phyloP scores from a whole-genome alignment of 805 yeast genomes.

The Saccharomycopsis amapae region DNA sequence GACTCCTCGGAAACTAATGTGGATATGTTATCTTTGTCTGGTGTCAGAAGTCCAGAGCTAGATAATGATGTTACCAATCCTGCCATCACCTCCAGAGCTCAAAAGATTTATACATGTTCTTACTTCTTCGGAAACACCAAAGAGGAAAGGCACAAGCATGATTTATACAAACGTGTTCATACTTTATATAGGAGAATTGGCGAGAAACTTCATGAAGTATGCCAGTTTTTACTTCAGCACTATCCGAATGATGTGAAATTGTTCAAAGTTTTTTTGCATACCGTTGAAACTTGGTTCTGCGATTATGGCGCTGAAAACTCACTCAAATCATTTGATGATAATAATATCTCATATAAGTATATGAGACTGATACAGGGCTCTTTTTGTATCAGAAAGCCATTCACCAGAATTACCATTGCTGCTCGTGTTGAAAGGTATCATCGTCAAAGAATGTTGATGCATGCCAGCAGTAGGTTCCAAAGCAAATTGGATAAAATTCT shows the following conservation, averaged over 20 bases:
- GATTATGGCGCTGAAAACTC: slow-evolving; percentile 73
- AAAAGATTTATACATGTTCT: slow-evolving; percentile 55
- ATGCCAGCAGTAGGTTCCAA: slow-evolving; percentile 66
- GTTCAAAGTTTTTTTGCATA: slow-evolving; percentile 53
- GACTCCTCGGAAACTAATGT: slow-evolving; percentile 4
- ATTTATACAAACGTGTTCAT: slow-evolving; percentile 49
- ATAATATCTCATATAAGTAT: slow-evolving; percentile 47
- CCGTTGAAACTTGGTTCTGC: slow-evolving; percentile 67
- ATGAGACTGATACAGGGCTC: slow-evolving; percentile 55
- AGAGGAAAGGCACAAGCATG: slow-evolving; percentile 36
- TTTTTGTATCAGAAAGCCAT: slow-evolving; percentile 57
- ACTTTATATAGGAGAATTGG: slow-evolving; percentile 55
- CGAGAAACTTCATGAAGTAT: slow-evolving; percentile 51
- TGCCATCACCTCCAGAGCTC: slow-evolving; percentile 48
- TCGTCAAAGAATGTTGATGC: slow-evolving; percentile 61
- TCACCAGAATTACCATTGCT: slow-evolving; percentile 72
- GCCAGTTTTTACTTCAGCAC: slow-evolving; percentile 38
- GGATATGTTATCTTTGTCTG: not conserved
- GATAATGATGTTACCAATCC: slow-evolving; percentile 42
- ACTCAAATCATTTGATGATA: slow-evolving; percentile 46
- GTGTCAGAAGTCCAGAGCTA: slow-evolving; percentile 29
- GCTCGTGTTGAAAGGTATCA: slow-evolving; percentile 69
- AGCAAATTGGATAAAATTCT: slow-evolving; percentile 56
- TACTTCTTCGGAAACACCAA: slow-evolving; percentile 56
- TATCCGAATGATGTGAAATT: slow-evolving; percentile 59